Evolutionary conservation across 2,329 filamentous ascomycete species (phyloP).

Genomic region (Cladosporium velox): DNA sequence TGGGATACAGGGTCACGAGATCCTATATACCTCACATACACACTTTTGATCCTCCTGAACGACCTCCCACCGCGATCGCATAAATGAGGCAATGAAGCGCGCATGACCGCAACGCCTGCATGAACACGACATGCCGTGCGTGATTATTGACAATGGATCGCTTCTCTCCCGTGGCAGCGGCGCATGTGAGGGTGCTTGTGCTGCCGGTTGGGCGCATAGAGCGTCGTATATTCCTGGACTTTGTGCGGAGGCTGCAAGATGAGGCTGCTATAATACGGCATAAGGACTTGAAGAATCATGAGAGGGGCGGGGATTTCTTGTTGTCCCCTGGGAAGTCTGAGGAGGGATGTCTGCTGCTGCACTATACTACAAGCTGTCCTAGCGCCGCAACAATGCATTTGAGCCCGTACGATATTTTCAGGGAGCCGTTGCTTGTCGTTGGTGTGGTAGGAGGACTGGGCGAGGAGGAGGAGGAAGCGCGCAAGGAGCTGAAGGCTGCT

Average conservation of each 20-base stretch:
- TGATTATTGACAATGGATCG: conserved; percentile 59
- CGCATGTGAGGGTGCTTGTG: conserved; percentile 83
- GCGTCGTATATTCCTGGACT: conserved; percentile 74
- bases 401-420: conserved; percentile 86
- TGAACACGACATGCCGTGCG: conserved; percentile 15
- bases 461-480: conserved; percentile 52
- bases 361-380: conserved; percentile 77
- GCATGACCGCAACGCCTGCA: not conserved
- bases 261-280: conserved; percentile 69
- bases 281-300: conserved; percentile 6
- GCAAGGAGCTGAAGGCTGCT: conserved; percentile 34
- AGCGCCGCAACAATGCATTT: conserved; percentile 77
- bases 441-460: conserved; percentile 72
- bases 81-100: not conserved
- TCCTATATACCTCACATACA: not conserved
- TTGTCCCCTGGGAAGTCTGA: conserved; percentile 86
- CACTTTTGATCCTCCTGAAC: not conserved
- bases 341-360: conserved; percentile 82
- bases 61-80: not conserved
- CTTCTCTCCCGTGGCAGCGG: conserved; percentile 86
- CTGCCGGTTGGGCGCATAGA: conserved; percentile 86
- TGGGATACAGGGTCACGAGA: not conserved
- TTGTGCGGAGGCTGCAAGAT: conserved; percentile 73
- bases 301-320: conserved; percentile 24
- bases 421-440: conserved; percentile 80